A percentile compares a stretch with the other conserved stretches of the same genome.
These are phyloP conservation scores for Dittrichia graveolens DNA, from an alignment of 129 eudicot genomes.

Conservation along the genomic window DNA sequence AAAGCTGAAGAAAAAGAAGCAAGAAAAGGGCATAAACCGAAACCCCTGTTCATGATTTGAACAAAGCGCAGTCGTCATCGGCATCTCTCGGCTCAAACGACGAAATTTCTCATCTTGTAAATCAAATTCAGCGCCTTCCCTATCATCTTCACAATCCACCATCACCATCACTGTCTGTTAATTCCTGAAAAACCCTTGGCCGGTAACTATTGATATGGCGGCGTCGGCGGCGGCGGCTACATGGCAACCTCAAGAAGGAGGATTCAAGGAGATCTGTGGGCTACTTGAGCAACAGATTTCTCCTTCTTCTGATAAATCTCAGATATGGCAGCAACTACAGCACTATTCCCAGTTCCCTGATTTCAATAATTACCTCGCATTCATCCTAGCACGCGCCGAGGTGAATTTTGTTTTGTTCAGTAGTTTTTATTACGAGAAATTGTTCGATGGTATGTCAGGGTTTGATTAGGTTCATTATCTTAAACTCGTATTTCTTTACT, in stretches of 20 bases:
- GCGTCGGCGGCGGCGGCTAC: conserved; percentile 31
- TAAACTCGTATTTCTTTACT: background rate
- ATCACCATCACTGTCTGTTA: conserved; percentile 7
- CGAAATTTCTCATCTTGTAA: too few relatives aligned
- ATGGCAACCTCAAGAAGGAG: conserved; percentile 95
- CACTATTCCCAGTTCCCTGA: conserved; percentile 91
- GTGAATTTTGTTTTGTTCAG: conserved; percentile 27
- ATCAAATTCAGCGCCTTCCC: background rate
- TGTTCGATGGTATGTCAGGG: conserved; percentile 1
- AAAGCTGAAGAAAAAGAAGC: background rate
- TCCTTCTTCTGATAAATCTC: conserved; percentile 86
- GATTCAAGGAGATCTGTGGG: conserved; percentile 92
- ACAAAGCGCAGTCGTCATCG: conserved; percentile 35
- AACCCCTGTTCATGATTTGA: conserved; percentile 34
- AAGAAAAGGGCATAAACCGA: conserved; percentile 20
- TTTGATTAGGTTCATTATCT: conserved; percentile 13
- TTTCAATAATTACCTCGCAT: conserved; percentile 91
- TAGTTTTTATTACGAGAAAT: background rate
- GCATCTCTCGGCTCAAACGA: conserved; percentile 1
- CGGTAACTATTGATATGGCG: conserved; percentile 2
- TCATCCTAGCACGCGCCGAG: conserved; percentile 85
- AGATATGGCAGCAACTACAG: conserved; percentile 86
- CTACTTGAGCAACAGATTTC: conserved; percentile 89
- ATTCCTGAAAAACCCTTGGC: conserved; percentile 15
- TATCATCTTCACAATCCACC: conserved; percentile 8